These are phyloP conservation scores for Malassezia pachydermatis DNA, from an alignment of 1,284 basidiomycete genomes.

Conservation along the genomic window DNA sequence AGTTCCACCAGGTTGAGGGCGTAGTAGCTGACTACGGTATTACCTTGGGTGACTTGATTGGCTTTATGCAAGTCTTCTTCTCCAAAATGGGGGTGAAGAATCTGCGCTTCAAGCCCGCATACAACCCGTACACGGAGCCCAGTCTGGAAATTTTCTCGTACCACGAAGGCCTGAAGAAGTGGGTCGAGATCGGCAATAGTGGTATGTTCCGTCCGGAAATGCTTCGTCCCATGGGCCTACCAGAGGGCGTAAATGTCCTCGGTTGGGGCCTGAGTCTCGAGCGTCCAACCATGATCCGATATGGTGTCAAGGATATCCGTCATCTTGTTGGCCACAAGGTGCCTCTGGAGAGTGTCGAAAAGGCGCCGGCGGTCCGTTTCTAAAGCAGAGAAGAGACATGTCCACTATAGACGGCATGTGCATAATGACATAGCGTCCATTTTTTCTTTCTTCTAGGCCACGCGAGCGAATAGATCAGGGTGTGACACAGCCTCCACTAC, in stretches of 20 bases:
- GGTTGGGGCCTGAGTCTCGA: conserved; percentile 95
- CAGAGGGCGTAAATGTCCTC: conserved; percentile 88
- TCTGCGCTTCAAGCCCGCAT: conserved; percentile 92
- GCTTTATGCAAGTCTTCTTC: conserved; percentile 64
- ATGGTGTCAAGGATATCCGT: conserved; percentile 83
- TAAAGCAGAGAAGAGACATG: too few species aligned
- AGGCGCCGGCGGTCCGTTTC: conserved; percentile 45
- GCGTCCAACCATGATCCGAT: conserved; percentile 92
- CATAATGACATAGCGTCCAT: too few species aligned
- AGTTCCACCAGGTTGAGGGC: conserved; percentile 99
- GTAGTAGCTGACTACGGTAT: conserved; percentile 90
- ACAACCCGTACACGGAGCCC: conserved; percentile 65
- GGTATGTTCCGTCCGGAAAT: conserved; percentile 99
- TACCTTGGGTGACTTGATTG: conserved; percentile 93
- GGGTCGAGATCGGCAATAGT: conserved; percentile 80
- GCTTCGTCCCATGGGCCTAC: conserved; percentile 91
- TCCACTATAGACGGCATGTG: too few species aligned
- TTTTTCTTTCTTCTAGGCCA: too few species aligned
- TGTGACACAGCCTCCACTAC: too few species aligned
- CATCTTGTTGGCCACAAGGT: conserved; percentile 96
- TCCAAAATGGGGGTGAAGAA: conserved; percentile 90
- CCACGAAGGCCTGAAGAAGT: conserved; percentile 84
- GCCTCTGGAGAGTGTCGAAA: conserved; percentile 50
- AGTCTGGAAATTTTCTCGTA: conserved; percentile 99
- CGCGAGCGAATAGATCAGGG: too few species aligned